Evolutionary conservation across 225 moss, liverwort and hornwort genomes (phyloP).

Genomic region (Takakia lepidozioides): DNA sequence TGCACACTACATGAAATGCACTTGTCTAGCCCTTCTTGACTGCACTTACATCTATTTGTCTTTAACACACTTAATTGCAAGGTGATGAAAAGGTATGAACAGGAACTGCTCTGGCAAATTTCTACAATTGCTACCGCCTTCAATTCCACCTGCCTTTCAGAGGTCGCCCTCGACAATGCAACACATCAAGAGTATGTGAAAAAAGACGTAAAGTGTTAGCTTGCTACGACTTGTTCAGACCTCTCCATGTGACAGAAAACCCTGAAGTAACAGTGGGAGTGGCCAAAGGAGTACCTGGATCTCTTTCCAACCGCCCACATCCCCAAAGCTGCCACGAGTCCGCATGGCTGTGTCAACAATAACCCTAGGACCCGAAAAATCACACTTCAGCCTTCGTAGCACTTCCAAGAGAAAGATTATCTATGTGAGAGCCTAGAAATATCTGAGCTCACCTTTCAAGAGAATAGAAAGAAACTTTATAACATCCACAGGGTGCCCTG

Average conservation of each 20-base stretch:
- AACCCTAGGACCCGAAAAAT: slow-evolving; percentile 37
- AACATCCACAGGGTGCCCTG: not conserved
- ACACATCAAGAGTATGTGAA: not conserved
- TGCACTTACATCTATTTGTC: too few relatives aligned
- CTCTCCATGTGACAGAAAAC: too few relatives aligned
- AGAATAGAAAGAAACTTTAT: not conserved
- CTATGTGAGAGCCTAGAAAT: too few relatives aligned
- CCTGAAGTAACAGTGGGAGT: too few relatives aligned
- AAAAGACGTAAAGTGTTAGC: not conserved
- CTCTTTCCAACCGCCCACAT: slow-evolving; percentile 73
- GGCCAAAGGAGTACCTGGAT: slow-evolving; percentile 48
- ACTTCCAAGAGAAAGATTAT: too few relatives aligned
- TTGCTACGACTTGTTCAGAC: too few relatives aligned
- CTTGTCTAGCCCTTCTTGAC: too few relatives aligned
- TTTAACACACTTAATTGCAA: too few relatives aligned
- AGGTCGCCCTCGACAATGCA: slow-evolving; percentile 9
- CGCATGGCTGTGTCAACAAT: slow-evolving; percentile 70
- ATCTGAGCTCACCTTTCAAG: not conserved
- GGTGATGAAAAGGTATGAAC: too few relatives aligned
- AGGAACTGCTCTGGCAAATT: not conserved
- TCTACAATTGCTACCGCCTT: not conserved
- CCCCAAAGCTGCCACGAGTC: slow-evolving; percentile 42
- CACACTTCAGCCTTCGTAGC: not conserved
- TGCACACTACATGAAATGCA: too few relatives aligned
- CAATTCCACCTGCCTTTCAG: not conserved